Conservation (phyloP, 441 rosid species). For the Adansonia rubrostipa region DNA sequence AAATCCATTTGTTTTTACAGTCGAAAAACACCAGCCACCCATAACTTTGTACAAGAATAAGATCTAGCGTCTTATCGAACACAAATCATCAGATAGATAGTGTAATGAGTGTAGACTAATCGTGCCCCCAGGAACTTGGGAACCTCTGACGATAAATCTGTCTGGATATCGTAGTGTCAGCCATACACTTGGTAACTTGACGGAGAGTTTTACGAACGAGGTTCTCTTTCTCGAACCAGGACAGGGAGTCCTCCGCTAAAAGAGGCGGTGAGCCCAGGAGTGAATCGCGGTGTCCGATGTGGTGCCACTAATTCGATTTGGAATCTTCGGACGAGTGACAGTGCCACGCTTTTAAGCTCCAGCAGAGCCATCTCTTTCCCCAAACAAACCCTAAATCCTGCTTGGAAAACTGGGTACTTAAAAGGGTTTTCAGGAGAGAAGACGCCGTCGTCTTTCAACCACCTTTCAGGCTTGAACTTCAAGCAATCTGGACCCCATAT, state of each 20-base stretch:
- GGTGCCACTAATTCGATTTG: constrained; percentile 30
- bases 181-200: background rate
- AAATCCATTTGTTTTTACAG: background rate
- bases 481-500: constrained; percentile 46
- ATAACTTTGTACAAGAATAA: background rate
- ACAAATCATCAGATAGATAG: background rate
- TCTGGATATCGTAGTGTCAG: background rate
- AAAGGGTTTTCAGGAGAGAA: constrained; percentile 38
- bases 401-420: constrained; percentile 48
- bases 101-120: background rate
- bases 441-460: constrained; percentile 35
- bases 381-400: constrained; percentile 43
- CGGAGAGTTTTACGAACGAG: background rate
- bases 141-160: background rate
- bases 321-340: constrained; percentile 46
- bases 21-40: background rate
- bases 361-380: constrained; percentile 48
- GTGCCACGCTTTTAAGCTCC: constrained; percentile 43
- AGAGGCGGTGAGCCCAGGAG: constrained; percentile 63
- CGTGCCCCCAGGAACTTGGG: background rate
- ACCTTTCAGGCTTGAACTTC: constrained; percentile 45
- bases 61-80: background rate
- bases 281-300: constrained; percentile 38
- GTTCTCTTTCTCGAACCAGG: constrained; percentile 28
- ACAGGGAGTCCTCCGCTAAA: constrained; percentile 54